Evolutionary conservation across 2,329 filamentous ascomycete species (phyloP).

Genomic region (Epichloe glyceriae): DNA sequence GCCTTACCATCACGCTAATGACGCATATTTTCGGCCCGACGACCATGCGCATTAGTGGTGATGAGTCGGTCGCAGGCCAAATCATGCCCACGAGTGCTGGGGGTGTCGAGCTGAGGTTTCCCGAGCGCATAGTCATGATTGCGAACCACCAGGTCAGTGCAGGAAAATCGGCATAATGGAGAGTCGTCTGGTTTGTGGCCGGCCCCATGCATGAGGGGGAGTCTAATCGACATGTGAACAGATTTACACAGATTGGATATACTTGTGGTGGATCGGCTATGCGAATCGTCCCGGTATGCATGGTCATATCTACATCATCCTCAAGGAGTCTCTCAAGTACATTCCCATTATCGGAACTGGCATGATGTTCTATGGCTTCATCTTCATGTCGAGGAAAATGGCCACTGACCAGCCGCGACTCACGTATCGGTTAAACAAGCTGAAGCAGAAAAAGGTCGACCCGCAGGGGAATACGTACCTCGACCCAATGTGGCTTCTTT

Average conservation of each 20-base stretch:
- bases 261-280: slow-evolving; percentile 90
- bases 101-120: slow-evolving; percentile 64
- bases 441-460: slow-evolving; percentile 44
- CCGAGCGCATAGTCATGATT: slow-evolving; percentile 69
- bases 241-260: slow-evolving; percentile 86
- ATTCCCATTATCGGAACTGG: slow-evolving; percentile 70
- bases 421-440: slow-evolving; percentile 56
- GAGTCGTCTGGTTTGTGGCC: slow-evolving; percentile 10
- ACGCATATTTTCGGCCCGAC: slow-evolving; percentile 85
- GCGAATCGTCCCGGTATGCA: slow-evolving; percentile 63
- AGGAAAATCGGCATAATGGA: not conserved
- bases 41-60: slow-evolving; percentile 68
- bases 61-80: slow-evolving; percentile 65
- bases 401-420: slow-evolving; percentile 64
- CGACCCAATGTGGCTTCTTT: slow-evolving; percentile 79
- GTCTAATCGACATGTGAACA: slow-evolving; percentile 12
- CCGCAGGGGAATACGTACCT: slow-evolving; percentile 42
- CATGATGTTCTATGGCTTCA: slow-evolving; percentile 79
- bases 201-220: not conserved
- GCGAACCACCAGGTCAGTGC: slow-evolving; percentile 66
- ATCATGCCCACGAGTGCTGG: slow-evolving; percentile 58
- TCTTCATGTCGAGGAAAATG: slow-evolving; percentile 88
- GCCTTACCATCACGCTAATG: slow-evolving; percentile 63
- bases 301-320: slow-evolving; percentile 78
- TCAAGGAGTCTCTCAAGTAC: slow-evolving; percentile 75